A percentile compares a stretch with the other conserved stretches of the same genome.
Evolutionary conservation across 371 early-diverging fungal genomes (phyloP).

Genomic region (Apophysomyces ossiformis): DNA sequence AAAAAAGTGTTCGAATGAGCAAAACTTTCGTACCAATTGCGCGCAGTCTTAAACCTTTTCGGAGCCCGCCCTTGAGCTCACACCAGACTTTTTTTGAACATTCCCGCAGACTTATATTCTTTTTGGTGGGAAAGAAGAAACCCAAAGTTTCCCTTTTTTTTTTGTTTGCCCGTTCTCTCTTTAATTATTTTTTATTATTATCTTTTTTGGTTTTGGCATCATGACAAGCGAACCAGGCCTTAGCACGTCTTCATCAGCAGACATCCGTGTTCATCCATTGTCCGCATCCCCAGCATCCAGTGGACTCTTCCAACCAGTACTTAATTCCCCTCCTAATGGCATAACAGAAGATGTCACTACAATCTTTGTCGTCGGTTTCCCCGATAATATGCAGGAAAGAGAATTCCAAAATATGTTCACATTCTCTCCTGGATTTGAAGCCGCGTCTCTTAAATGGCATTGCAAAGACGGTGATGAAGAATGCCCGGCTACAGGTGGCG

Average conservation of each 20-base stretch:
- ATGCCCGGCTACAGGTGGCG: constrained; percentile 26
- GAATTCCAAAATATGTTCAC: constrained; percentile 98
- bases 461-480: constrained; percentile 61
- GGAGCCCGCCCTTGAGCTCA: background rate
- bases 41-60: constrained; percentile 7
- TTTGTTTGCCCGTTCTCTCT: constrained; percentile 14
- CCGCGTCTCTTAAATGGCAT: constrained; percentile 89
- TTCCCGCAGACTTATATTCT: constrained; percentile 20
- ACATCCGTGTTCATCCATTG: constrained; percentile 33
- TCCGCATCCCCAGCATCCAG: constrained; percentile 29
- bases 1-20: too few relatives aligned
- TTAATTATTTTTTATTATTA: background rate
- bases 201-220: constrained; percentile 21
- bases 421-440: constrained; percentile 94
- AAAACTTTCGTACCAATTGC: background rate
- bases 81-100: constrained; percentile 16
- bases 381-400: constrained; percentile 95
- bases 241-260: constrained; percentile 20
- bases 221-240: constrained; percentile 27
- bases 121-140: background rate
- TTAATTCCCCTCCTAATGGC: constrained; percentile 17
- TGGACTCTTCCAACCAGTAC: constrained; percentile 18
- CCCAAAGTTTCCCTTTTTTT: constrained; percentile 8
- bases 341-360: constrained; percentile 78
- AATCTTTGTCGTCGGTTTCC: constrained; percentile 97